Evolutionary conservation across 306 rosid genomes (phyloP), one percentile per base, ranked within the genome.

Genomic region (Medicago arabica): DNA sequence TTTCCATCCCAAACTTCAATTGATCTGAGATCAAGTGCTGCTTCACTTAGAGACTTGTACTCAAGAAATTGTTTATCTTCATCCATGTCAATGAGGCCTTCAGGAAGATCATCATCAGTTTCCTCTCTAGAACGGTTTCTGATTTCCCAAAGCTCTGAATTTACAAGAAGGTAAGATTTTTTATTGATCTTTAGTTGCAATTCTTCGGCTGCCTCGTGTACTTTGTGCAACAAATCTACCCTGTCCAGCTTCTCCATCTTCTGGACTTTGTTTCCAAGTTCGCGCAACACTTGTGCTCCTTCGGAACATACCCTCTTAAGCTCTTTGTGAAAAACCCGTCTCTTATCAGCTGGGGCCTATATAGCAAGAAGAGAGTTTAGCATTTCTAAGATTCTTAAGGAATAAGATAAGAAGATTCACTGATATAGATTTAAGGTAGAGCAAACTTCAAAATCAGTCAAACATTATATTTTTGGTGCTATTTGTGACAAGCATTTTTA

Each of bases 111-210:
- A 25, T 15, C 38, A 23, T 58, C 16, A 3, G 9, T 58, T 6
- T 83, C 49, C 0, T 80, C 88, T 36, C 75, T 86, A 1, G 88
- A 80, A 18, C 92, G 83, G 60, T 71, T 87, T 31, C 98, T 97
- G 6, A 95, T 88, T 84, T 92, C 96, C 98, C 98, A 95, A 74
- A 85, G 73, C 86, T 92, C 96, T 15, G 98, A 88, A 61, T 85
- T 89, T 21, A 95, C 95, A 36, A 95, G 95, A 57, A 95, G 89
- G 87, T 92, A 95, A 1, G 98, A 95, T 62, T 88, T 95, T 62
- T 71, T 82, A 60, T 95, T 97, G 17, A 95, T 79, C 76, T 92
- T 95, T 72, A 69, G 84, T 82, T 95, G 98, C 76, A 95, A 82
- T 47, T 83, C 89, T 80, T 92, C 98, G 13, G 97, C 97, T 9